These are phyloP conservation scores for Pseudisothecium myosuroides DNA, from an alignment of 225 moss, liverwort and hornwort species.

Conservation along the genomic window DNA sequence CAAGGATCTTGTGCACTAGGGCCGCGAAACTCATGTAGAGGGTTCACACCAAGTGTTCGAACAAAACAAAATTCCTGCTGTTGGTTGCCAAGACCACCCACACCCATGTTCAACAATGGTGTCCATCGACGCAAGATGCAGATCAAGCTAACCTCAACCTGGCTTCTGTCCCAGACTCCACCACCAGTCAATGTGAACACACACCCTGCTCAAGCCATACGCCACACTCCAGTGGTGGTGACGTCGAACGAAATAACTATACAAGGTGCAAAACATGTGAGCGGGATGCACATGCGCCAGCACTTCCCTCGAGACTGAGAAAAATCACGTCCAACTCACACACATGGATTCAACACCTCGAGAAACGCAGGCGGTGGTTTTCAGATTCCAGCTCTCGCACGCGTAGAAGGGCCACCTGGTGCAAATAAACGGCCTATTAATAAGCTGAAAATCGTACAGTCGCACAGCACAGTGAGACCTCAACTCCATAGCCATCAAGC, in stretches of 20 bases:
- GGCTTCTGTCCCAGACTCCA: background rate
- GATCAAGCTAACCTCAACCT: background rate
- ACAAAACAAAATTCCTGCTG: slow-evolving; percentile 10
- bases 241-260: background rate
- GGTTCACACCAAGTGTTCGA: background rate
- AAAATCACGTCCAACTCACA: background rate
- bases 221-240: background rate
- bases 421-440: background rate
- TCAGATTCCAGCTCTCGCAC: slow-evolving; percentile 42
- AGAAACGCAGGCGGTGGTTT: slow-evolving; percentile 29
- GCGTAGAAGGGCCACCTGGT: slow-evolving; percentile 29
- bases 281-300: background rate
- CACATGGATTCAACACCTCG: slow-evolving; percentile 1
- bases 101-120: background rate
- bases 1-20: background rate
- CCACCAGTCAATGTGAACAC: background rate
- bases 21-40: background rate
- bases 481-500: no score
- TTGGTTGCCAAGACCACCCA: background rate
- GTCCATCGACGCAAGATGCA: background rate
- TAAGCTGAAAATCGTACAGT: background rate
- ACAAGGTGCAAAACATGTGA: background rate
- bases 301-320: background rate
- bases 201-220: background rate
- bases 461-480: background rate